Percentiles rank a stretch among this genome's conserved stretches.
phyloP scores from a whole-genome alignment of 257 asterid genomes.

The Parsonsia alboflavescens region DNA sequence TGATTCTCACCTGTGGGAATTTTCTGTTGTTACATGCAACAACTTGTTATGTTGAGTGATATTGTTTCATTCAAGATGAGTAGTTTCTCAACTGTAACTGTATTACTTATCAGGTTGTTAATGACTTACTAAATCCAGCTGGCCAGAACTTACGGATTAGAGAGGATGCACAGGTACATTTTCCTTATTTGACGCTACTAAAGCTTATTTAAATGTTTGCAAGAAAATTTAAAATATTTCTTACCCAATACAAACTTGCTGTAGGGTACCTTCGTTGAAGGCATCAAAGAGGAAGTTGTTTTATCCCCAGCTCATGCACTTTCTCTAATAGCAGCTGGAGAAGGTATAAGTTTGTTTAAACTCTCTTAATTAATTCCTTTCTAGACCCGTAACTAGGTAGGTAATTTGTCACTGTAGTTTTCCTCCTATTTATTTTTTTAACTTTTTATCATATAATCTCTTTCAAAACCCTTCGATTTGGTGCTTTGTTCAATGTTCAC shows the following conservation, averaged over 20 bases:
- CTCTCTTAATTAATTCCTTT: background rate
- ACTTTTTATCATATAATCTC: background rate
- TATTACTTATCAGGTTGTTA: slow-evolving; percentile 67
- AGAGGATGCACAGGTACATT: slow-evolving; percentile 85
- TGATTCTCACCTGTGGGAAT: background rate
- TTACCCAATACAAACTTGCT: slow-evolving; percentile 14
- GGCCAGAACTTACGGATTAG: slow-evolving; percentile 95
- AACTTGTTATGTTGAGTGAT: slow-evolving; percentile 6
- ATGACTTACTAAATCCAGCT: slow-evolving; percentile 97
- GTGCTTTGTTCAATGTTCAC: background rate
- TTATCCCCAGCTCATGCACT: slow-evolving; percentile 99
- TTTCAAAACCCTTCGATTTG: no score
- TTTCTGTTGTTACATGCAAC: slow-evolving; percentile 1
- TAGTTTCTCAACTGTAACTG: slow-evolving; percentile 14
- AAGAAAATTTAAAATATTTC: background rate
- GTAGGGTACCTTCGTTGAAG: slow-evolving; percentile 97
- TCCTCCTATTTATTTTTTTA: no score
- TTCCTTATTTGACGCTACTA: slow-evolving; percentile 5
- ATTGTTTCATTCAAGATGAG: slow-evolving; percentile 11
- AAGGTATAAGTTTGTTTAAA: slow-evolving; percentile 47
- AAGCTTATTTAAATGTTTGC: background rate
- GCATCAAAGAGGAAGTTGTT: slow-evolving; percentile 95
- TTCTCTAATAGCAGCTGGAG: slow-evolving; percentile 99
- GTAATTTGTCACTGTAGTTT: background rate
- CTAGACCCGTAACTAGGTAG: background rate